Evolutionary conservation across 2,329 filamentous ascomycete genomes (phyloP).

Genomic region (Stagonosporopsis vannaccii): DNA sequence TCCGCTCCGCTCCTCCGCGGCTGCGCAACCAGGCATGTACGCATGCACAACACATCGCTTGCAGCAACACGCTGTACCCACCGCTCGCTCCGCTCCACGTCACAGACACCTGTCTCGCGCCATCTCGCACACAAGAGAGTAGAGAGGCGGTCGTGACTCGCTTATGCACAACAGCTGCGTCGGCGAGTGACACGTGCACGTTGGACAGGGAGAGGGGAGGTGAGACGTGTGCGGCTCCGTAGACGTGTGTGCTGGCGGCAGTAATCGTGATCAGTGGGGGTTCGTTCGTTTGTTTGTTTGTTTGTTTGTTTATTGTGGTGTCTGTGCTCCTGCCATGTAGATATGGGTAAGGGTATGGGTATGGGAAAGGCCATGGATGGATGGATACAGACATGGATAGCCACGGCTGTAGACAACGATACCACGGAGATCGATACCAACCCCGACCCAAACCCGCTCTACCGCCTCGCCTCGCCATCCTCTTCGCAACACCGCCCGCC

Average conservation of each 20-base stretch:
- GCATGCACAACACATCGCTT: neutral
- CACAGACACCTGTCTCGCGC: conserved; percentile 12
- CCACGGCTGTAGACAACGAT: no score
- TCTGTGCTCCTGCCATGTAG: neutral
- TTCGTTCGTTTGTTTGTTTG: neutral
- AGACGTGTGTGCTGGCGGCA: neutral
- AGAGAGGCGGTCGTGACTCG: neutral
- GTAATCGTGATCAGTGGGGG: neutral
- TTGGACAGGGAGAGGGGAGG: no score
- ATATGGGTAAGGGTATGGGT: neutral
- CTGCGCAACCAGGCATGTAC: neutral
- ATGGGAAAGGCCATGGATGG: neutral
- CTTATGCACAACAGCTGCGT: neutral
- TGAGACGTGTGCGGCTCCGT: no score
- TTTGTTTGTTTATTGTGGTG: neutral
- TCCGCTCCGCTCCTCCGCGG: neutral
- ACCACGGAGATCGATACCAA: no score
- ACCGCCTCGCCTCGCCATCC: no score
- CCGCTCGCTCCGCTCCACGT: conserved; percentile 11
- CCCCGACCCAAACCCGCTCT: no score
- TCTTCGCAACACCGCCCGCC: neutral
- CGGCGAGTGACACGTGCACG: neutral
- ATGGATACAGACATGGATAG: no score
- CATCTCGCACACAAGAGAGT: neutral
- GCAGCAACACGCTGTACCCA: conserved; percentile 4